Base-by-base conservation (phyloP, 1,139 yeast genomes). In the Pichia sp. region DNA sequence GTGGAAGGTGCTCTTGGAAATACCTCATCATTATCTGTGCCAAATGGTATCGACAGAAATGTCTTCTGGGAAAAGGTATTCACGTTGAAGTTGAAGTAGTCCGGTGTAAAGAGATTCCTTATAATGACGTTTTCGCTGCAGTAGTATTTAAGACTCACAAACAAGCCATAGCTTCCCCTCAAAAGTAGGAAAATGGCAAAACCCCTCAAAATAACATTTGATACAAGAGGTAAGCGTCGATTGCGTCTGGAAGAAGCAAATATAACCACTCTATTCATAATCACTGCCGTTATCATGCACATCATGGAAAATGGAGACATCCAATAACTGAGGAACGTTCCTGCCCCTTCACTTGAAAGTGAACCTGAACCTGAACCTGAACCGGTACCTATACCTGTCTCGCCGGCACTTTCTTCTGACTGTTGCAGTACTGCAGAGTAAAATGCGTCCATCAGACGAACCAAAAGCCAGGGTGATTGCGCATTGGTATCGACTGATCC, bases 221-320 rank as follows among this genome's bases (percentile, higher is more conserved):
- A 53, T 9, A 50, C 12, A 5, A 22, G n/a, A 0, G 62, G 61
- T 15, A 58, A 51, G 40, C 55, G 51, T 30, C 58, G 53, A 8
- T 66, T 59, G 13, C 64, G 52, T 45, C 81, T 63, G 0, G 81
- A 68, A 7, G 81, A 69, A 1, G 87, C 87, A 60, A 80, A 73
- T 6, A 75, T 77, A 38, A 74, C 62, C 0, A 84, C 77, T 37
- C 88, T 59, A 54, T 81, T 80, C 51, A 80, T 60, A 1, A 79
- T 51, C 4, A 80, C 64, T 0, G 86, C 84, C 68, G 80, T 76
- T 10, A 71, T 58, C 66, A 80, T 69, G 55, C 87, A 71, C 34
- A 66, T 60, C 21, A 67, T 52, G 1, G 75, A 71, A 51, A 67
- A 71, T 3, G 74, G 72, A 6, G 74, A 66, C 14, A 68, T 52